These are phyloP conservation scores for Cercospora sesami DNA, from an alignment of 2,329 filamentous ascomycete genomes.

Conservation along the genomic window DNA sequence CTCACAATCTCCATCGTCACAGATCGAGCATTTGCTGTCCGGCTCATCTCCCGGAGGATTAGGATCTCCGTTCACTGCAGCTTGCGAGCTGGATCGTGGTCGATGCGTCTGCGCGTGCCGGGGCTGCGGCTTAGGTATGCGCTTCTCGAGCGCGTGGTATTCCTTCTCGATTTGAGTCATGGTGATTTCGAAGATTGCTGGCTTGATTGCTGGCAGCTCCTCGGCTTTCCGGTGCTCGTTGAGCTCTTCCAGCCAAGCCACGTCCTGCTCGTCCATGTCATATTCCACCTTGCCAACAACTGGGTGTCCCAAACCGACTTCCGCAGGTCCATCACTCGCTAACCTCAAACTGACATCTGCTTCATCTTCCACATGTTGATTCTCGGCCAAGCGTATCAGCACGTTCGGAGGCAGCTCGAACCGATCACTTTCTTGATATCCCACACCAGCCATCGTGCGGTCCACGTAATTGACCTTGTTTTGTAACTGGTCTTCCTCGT, in stretches of 20 bases:
- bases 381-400: slow-evolving; percentile 64
- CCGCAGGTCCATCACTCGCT: slow-evolving; percentile 58
- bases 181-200: slow-evolving; percentile 93
- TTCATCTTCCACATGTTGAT: slow-evolving; percentile 63
- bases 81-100: slow-evolving; percentile 88
- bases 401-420: slow-evolving; percentile 75
- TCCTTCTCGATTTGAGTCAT: slow-evolving; percentile 99
- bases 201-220: slow-evolving; percentile 78
- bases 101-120: slow-evolving; percentile 94
- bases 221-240: slow-evolving; percentile 74
- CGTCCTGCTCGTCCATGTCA: slow-evolving; percentile 99
- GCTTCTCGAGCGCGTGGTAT: slow-evolving; percentile 93
- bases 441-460: slow-evolving; percentile 91
- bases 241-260: slow-evolving; percentile 86
- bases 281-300: slow-evolving; percentile 84
- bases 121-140: slow-evolving; percentile 94
- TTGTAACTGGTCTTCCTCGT: slow-evolving; percentile 81
- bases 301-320: slow-evolving; percentile 53
- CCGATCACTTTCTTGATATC: slow-evolving; percentile 91
- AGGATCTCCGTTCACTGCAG: slow-evolving; percentile 91
- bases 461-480: slow-evolving; percentile 85
- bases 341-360: slow-evolving; percentile 54
- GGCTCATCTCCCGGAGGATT: slow-evolving; percentile 81
- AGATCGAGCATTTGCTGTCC: slow-evolving; percentile 95
- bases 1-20: slow-evolving; percentile 98